Evolutionary conservation across 495 filamentous ascomycete species (phyloP).

Genomic region (Tuber microsphaerosporum): DNA sequence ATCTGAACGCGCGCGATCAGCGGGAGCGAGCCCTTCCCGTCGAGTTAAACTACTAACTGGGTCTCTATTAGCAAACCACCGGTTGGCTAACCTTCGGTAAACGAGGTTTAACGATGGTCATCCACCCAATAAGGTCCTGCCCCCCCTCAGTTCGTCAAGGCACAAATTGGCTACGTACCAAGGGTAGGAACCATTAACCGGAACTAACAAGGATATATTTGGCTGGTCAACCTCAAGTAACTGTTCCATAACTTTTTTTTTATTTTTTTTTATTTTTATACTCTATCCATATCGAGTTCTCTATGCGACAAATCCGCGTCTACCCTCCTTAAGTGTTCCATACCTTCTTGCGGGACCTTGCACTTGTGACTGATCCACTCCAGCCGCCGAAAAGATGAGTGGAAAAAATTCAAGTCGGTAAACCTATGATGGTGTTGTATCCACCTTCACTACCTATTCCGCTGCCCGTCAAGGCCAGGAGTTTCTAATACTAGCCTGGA

Average conservation of each 20-base stretch:
- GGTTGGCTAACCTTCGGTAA: background rate
- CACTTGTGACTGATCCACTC: background rate
- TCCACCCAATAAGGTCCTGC: background rate
- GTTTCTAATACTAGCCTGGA: background rate
- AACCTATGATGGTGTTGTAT: background rate
- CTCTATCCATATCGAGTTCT: no score
- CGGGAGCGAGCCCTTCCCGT: background rate
- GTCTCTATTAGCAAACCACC: background rate
- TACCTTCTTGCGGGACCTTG: no score
- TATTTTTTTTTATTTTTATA: no score
- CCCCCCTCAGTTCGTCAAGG: background rate
- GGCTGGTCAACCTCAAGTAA: no score
- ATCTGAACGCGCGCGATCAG: background rate
- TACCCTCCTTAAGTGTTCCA: no score
- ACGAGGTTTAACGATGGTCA: background rate
- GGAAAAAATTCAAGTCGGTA: background rate
- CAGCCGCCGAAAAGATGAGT: background rate
- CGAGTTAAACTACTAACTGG: background rate
- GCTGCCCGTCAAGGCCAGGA: background rate
- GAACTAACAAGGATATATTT: no score
- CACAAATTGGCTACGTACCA: background rate
- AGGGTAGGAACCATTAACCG: no score
- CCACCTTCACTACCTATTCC: background rate
- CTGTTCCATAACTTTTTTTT: no score
- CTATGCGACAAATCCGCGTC: no score